Base-by-base conservation (phyloP, 2,329 filamentous ascomycete genomes). In the Epicoccum nigrum region DNA sequence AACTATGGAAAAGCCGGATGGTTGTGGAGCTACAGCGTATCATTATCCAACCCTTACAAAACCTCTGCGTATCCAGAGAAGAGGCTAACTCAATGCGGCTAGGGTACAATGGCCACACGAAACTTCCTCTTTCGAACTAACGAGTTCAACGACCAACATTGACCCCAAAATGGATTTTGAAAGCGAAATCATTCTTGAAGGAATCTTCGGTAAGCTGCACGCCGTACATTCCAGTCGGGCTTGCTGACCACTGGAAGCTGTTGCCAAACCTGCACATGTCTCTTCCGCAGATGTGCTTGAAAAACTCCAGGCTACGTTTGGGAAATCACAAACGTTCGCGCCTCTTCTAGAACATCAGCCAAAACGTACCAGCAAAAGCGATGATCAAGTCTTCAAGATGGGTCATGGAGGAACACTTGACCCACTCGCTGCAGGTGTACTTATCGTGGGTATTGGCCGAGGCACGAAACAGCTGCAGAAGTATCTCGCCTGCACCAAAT, bases 321-420 rank as follows among this genome's bases (percentile, higher is more conserved):
- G 59, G 1, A 4, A 51, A 4, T 67, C 61, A 13, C 37, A 23
- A 19, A 57, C 48, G 7, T 65, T 67, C 32, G 54, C 55, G 11
- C 50, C 62, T 17, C 47, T 67, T 2, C 38, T 55, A 13, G 34
- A 30, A 4, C 34, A 38, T 4, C 64, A 67, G 8, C 64, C 64
- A 2, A 56, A 60, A 28, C 46, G 64, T 11, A 54, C 58, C 3
- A 64, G 58, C 31, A 63, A 66, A 50, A 47, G 44, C 9, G 48
- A 58, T 27, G 56, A 59, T 11, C 58, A 62, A 15, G 57, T 60
- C 12, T 69, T 70, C 48, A 63, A 56, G 17, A 56, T 70, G 37
- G 67, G 67, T 3, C 67, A 70, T 30, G 67, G 66, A 27, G 67
- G 67, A 5, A 70, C 68, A 0, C 52, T 70, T 4, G 68, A 70